A percentile compares a stretch with the other conserved stretches of the same genome.
Conservation (phyloP, 2,329 filamentous ascomycete genomes). For the Talaromyces sp. region DNA sequence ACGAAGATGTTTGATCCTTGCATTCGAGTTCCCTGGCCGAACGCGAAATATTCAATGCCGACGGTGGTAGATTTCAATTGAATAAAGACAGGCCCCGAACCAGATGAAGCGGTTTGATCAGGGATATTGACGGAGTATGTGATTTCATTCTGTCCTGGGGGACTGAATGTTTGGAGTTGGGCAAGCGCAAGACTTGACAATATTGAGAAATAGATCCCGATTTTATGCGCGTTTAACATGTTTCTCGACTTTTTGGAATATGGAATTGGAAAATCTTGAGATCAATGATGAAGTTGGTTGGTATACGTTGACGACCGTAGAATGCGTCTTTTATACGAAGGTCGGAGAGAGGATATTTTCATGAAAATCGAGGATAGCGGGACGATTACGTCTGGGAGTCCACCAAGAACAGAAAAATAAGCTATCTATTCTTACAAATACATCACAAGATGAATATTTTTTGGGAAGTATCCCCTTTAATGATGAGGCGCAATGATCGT, state of each 20-base stretch:
- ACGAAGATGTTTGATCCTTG: slow-evolving; percentile 60
- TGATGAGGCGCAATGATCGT: background rate
- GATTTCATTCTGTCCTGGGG: slow-evolving; percentile 24
- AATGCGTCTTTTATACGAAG: background rate
- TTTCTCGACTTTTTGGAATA: background rate
- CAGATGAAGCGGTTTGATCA: slow-evolving; percentile 47
- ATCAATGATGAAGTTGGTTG: background rate
- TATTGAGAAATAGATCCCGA: background rate
- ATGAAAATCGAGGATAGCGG: background rate
- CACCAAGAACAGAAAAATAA: background rate
- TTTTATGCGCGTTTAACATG: background rate
- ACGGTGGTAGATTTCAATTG: slow-evolving; percentile 52
- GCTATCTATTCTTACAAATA: background rate
- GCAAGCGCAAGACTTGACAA: background rate
- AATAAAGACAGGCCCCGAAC: slow-evolving; percentile 59
- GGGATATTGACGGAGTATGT: slow-evolving; percentile 58
- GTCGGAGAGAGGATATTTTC: background rate
- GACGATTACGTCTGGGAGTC: background rate
- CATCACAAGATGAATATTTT: background rate
- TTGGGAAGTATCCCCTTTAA: background rate
- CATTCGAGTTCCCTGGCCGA: slow-evolving; percentile 60
- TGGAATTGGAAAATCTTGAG: background rate
- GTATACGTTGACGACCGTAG: background rate
- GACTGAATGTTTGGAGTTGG: slow-evolving; percentile 23
- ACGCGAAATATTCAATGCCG: slow-evolving; percentile 52